Evolutionary conservation across 2,329 filamentous ascomycete species (phyloP).

Genomic region (Apiospora arundinis): DNA sequence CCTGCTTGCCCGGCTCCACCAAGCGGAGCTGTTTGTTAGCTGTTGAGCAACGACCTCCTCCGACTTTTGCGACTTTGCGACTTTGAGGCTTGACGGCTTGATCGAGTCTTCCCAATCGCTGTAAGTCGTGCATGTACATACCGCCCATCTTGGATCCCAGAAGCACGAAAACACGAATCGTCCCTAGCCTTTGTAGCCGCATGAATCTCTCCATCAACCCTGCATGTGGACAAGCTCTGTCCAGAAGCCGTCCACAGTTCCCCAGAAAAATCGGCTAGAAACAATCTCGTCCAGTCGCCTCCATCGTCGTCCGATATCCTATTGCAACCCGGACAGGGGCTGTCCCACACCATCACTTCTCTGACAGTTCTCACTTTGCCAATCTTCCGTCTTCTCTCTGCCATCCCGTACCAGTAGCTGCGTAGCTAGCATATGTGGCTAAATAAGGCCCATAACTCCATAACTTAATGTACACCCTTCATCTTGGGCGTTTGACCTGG

Average conservation of each 20-base stretch:
- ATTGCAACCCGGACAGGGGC: slow-evolving; percentile 13
- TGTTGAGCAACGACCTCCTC: neutral
- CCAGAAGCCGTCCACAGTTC: neutral
- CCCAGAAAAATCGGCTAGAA: neutral
- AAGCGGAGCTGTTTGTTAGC: neutral
- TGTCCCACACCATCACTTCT: slow-evolving; percentile 26
- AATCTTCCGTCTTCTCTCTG: slow-evolving; percentile 1
- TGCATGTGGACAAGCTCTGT: neutral
- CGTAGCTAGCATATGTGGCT: neutral
- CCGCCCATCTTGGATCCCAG: neutral
- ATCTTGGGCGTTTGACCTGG: slow-evolving; percentile 3
- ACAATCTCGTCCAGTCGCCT: slow-evolving; percentile 24
- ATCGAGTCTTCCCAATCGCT: neutral
- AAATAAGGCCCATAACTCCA: too few relatives aligned
- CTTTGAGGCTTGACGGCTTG: neutral
- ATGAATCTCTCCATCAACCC: slow-evolving; percentile 11
- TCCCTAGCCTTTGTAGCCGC: neutral
- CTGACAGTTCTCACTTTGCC: slow-evolving; percentile 22
- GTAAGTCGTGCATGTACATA: too few relatives aligned
- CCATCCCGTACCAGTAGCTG: neutral
- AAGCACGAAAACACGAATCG: neutral
- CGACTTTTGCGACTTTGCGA: too few relatives aligned
- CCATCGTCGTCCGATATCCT: slow-evolving; percentile 24
- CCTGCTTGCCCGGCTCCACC: neutral
- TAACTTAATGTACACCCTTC: neutral